phyloP scores from a whole-genome alignment of 495 filamentous ascomycete genomes.

The Neurospora terricola region DNA sequence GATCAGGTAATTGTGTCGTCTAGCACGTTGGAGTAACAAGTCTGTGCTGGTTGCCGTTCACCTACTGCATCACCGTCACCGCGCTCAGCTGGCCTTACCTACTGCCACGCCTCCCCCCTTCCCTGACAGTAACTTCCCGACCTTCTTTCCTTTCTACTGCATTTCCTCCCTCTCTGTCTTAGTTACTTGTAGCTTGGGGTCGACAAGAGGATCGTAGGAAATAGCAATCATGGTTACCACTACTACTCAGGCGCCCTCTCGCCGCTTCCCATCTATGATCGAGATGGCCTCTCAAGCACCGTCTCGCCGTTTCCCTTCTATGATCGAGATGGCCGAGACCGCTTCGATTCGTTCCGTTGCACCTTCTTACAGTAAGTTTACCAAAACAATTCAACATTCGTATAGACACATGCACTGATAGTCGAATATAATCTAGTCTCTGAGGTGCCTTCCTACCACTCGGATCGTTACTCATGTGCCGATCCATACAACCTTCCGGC shows the following conservation, averaged over 20 bases:
- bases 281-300: not conserved
- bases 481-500: constrained; percentile 15
- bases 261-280: not conserved
- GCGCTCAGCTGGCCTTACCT: not conserved
- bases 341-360: constrained; percentile 42
- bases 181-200: not conserved
- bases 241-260: not conserved
- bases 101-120: not conserved
- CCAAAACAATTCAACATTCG: not conserved
- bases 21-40: not conserved
- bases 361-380: constrained; percentile 39
- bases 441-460: constrained; percentile 40
- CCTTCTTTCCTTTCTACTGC: not conserved
- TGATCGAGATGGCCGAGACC: constrained; percentile 24
- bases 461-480: constrained; percentile 9
- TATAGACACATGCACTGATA: not conserved
- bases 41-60: not conserved
- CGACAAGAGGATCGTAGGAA: not conserved
- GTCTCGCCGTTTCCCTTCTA: not conserved
- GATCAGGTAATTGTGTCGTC: not conserved
- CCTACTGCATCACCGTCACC: not conserved
- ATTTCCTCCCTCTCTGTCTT: not conserved
- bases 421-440: constrained; percentile 23
- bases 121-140: not conserved
- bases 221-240: not conserved